A percentile compares a stretch with the other conserved stretches of the same genome.
These are phyloP conservation scores for Fusarium mexicanum DNA, from an alignment of 2,329 filamentous ascomycete species.

Conservation along the genomic window DNA sequence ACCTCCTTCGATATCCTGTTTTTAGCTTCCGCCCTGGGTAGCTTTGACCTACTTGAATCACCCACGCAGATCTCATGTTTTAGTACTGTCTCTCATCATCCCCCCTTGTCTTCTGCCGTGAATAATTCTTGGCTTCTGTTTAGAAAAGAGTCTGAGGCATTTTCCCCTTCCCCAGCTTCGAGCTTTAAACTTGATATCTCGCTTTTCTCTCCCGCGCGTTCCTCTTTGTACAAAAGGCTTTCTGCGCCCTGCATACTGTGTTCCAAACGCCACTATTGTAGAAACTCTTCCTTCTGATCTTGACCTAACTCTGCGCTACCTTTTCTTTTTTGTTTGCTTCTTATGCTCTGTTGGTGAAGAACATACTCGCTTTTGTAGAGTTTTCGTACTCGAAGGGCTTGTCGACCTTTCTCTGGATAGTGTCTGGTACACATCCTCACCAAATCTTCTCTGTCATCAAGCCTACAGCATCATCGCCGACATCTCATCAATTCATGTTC, in stretches of 20 bases:
- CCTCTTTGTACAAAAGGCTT: slow-evolving; percentile 27
- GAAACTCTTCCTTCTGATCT: background rate
- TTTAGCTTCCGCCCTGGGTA: background rate
- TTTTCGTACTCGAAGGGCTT: background rate
- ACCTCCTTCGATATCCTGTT: slow-evolving; percentile 14
- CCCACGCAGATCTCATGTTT: slow-evolving; percentile 26
- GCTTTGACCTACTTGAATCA: slow-evolving; percentile 23
- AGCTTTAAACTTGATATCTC: background rate
- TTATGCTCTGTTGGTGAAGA: background rate
- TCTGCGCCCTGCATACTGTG: slow-evolving; percentile 1
- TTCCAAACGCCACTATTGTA: slow-evolving; percentile 2
- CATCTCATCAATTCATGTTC: no score
- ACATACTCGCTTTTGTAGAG: background rate
- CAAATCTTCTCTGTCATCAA: background rate
- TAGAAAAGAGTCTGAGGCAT: slow-evolving; percentile 19
- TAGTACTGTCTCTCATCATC: slow-evolving; percentile 35
- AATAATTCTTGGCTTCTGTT: slow-evolving; percentile 19
- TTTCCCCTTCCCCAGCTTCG: slow-evolving; percentile 1
- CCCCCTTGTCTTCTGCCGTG: slow-evolving; percentile 12
- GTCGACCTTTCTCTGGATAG: background rate
- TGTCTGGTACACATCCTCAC: background rate
- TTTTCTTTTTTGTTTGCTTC: background rate
- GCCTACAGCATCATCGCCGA: background rate
- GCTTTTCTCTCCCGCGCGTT: background rate
- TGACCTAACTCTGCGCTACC: background rate